Evolutionary conservation across 495 filamentous ascomycete genomes (phyloP).

Genomic region (Talaromyces adpressus): DNA sequence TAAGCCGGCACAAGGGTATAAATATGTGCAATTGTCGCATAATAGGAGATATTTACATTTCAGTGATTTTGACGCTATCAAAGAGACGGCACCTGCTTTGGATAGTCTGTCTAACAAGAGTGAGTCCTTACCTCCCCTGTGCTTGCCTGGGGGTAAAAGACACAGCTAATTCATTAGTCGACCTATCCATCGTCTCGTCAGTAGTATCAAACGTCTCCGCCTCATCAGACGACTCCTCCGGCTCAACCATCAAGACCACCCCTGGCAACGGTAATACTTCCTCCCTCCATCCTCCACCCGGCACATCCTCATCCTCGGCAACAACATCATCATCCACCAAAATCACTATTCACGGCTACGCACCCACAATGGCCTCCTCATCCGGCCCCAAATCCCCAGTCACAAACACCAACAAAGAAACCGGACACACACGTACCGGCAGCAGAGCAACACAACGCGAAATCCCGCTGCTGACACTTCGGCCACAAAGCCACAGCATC

Average conservation of each 20-base stretch:
- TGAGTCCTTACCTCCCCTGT: conserved; percentile 21
- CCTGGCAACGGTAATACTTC: conserved; percentile 7
- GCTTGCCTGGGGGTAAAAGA: too few relatives aligned
- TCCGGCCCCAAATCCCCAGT: conserved; percentile 8
- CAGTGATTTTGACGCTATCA: conserved; percentile 69
- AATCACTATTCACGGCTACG: conserved; percentile 83
- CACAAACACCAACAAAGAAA: conserved; percentile 13
- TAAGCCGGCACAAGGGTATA: conserved; percentile 45
- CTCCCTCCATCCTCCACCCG: neutral
- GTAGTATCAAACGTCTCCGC: conserved; percentile 89
- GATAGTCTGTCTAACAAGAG: conserved; percentile 72
- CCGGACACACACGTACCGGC: conserved; percentile 24
- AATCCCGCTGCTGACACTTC: conserved; percentile 66
- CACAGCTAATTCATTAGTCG: conserved; percentile 43
- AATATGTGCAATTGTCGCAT: conserved; percentile 83
- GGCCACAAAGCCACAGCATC: conserved; percentile 70
- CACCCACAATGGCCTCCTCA: conserved; percentile 16
- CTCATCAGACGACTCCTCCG: conserved; percentile 37
- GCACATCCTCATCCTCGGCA: conserved; percentile 16
- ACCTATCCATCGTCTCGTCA: conserved; percentile 81
- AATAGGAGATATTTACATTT: conserved; percentile 90
- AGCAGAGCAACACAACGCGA: conserved; percentile 44
- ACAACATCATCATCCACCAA: conserved; percentile 55
- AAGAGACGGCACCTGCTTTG: conserved; percentile 58
- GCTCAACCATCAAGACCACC: conserved; percentile 47